Base-by-base conservation (phyloP, 2,329 filamentous ascomycete genomes). In the Gaeumannomyces sp. region DNA sequence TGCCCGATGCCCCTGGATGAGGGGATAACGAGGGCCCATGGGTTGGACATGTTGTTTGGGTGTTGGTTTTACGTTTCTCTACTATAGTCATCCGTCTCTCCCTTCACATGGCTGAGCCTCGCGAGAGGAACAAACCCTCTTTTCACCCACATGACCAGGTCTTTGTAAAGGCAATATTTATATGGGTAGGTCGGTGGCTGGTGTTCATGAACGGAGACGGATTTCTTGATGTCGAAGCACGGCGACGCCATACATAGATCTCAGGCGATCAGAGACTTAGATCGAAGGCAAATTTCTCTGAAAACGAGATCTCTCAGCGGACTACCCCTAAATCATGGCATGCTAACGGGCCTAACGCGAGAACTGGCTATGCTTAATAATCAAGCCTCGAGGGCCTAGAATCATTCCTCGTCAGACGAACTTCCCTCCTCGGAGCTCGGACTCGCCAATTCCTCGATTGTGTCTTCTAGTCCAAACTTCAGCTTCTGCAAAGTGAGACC, bases 21-120 rank as follows among this genome's bases (percentile, higher is more conserved):
- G 0, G 81, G 80, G 58, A 75, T 79, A 66, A 83, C 68, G 67
- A 84, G 73, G 68, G 81, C 78, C 81, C 81, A 84, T 27, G 81
- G 81, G 50, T 76, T 76, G 53, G 80, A 80, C 77, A 81, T 80
- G 58, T n/a, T 53, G 19, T 10, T 38, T 38, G 45, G 19, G 19
- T n/a, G 45, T n/a, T 27, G 38, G 53, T 29, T 33, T 28, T 22
- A 27, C 22, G 19, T 61, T 45, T 61, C 25, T 59, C 19, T 19
- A 33, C 2, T 33, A 10, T 33, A 33, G 2, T 38, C 2, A 38
- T 27, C 2, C 2, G 4, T n/a, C 19, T n/a, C 19, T 8, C 22
- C 7, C 6, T 22, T 45, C 16, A 16, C 38, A 45, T 45, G 3
- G 13, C 22, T 22, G 14, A 22, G 4, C 16, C 38, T 45, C 6